Conservation (phyloP, 257 asterid genomes). For the Leonotis leonurus region DNA sequence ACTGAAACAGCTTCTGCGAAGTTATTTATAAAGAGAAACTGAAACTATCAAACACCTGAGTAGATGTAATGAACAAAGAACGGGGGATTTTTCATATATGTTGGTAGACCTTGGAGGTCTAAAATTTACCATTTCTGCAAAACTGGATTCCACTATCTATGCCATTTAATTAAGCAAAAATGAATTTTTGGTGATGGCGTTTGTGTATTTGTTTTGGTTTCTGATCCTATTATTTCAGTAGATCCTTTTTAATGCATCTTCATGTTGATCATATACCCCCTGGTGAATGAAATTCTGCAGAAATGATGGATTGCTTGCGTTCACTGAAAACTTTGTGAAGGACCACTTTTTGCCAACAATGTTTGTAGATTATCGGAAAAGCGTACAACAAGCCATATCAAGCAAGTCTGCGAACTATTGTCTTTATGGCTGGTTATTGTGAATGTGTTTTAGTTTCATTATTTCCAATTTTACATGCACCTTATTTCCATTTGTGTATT, state of each 20-base stretch:
- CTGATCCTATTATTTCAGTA: slow-evolving; percentile 1
- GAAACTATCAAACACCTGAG: neutral
- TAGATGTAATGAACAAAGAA: neutral
- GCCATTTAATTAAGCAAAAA: slow-evolving; percentile 4
- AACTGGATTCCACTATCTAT: slow-evolving; percentile 3
- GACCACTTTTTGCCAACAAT: slow-evolving; percentile 96
- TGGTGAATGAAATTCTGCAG: slow-evolving; percentile 41
- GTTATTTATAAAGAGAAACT: neutral
- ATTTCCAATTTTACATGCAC: neutral
- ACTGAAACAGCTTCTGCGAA: neutral
- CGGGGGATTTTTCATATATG: neutral
- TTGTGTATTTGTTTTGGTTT: neutral
- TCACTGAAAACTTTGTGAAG: slow-evolving; percentile 95
- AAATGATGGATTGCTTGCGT: slow-evolving; percentile 89
- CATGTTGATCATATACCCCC: slow-evolving; percentile 18
- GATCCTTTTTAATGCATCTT: slow-evolving; percentile 10
- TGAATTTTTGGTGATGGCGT: neutral
- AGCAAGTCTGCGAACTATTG: slow-evolving; percentile 50
- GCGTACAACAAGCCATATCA: slow-evolving; percentile 98
- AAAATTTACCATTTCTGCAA: neutral
- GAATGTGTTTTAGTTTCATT: slow-evolving; percentile 18
- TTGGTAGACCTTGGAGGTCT: neutral
- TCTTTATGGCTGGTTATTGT: slow-evolving; percentile 18
- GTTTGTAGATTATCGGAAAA: slow-evolving; percentile 98
- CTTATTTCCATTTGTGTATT: neutral